Evolutionary conservation across 306 rosid genomes (phyloP), one percentile per base, ranked within the genome.

Genomic region (Sophora flavescens): DNA sequence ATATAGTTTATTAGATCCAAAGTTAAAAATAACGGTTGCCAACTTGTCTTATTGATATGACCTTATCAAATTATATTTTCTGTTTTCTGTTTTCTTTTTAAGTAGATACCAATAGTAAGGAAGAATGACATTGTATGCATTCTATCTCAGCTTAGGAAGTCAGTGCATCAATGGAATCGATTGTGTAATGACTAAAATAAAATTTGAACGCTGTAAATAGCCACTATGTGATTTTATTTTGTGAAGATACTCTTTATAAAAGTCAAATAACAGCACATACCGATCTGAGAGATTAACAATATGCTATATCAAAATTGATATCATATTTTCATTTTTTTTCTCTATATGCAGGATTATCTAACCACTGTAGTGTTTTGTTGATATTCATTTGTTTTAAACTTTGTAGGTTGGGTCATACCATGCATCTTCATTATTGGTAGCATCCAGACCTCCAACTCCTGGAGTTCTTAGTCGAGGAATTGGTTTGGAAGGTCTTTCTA

Each of bases 391-490:
- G 69, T 84, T 72, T 77, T 57, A 51, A 83, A 84, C 77, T 52
- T 80, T 75, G 76, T 80, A 94, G 99, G 89, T 91, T 89, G 98
- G 99, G 67, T 92, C 99, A 16, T 96, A 96, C 81, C 99, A 92
- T 82, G 99, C 99, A 59, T 83, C 98, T 51, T 92, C 99, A 56
- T 80, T 96, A 61, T 86, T 96, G 93, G 99, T 92, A 45, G 98
- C 99, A 84, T 92, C 97, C 51, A 87, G 97, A 80, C 99, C 99
- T 42, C 99, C 99, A 74, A 89, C 99, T 58, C 92, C 89, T 9
- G 99, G 99, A 28, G 89, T 96, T 80, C 87, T 96, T 59, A 92
- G 99, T 81, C 88, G 99, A 86, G 99, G 98, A 54, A 92, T 96
- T 69, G 98, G 98, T 75, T 80, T 96, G 86, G 99, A 96, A 84